Evolutionary conservation across 2,329 filamentous ascomycete genomes (phyloP).

Genomic region (Rhynchosporium graminicola): DNA sequence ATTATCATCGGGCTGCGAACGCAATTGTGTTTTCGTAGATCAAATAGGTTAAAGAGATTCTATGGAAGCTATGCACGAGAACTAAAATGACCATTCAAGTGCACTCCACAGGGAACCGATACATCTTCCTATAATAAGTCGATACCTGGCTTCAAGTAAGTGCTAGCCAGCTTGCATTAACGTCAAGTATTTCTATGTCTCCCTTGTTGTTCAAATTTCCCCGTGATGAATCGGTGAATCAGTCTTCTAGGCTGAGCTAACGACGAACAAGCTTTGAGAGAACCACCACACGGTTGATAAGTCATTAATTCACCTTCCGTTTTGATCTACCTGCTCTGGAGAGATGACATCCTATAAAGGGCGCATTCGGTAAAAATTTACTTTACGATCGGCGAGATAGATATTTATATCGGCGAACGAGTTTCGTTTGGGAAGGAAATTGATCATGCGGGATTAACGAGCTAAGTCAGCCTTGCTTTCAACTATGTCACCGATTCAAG

Average conservation of each 20-base stretch:
- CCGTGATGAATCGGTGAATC: slow-evolving; percentile 8
- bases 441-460: slow-evolving; percentile 56
- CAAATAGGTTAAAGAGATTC: too few relatives aligned
- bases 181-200: slow-evolving; percentile 6
- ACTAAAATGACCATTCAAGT: not conserved
- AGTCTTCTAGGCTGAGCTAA: slow-evolving; percentile 9
- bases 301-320: slow-evolving; percentile 50
- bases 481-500: slow-evolving; percentile 66
- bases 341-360: slow-evolving; percentile 51
- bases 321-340: slow-evolving; percentile 57
- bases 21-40: too few relatives aligned
- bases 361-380: slow-evolving; percentile 63
- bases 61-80: too few relatives aligned
- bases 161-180: slow-evolving; percentile 15
- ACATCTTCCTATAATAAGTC: not conserved
- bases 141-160: slow-evolving; percentile 22
- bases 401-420: slow-evolving; percentile 64
- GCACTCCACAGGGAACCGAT: not conserved
- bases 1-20: too few relatives aligned
- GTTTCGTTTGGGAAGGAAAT: slow-evolving; percentile 46
- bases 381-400: slow-evolving; percentile 59
- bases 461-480: slow-evolving; percentile 65
- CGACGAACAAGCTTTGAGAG: slow-evolving; percentile 20
- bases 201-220: slow-evolving; percentile 22
- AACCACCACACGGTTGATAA: slow-evolving; percentile 56